Base-by-base conservation (phyloP, 805 yeast genomes). In the Cyberlindnera sargentensis region DNA sequence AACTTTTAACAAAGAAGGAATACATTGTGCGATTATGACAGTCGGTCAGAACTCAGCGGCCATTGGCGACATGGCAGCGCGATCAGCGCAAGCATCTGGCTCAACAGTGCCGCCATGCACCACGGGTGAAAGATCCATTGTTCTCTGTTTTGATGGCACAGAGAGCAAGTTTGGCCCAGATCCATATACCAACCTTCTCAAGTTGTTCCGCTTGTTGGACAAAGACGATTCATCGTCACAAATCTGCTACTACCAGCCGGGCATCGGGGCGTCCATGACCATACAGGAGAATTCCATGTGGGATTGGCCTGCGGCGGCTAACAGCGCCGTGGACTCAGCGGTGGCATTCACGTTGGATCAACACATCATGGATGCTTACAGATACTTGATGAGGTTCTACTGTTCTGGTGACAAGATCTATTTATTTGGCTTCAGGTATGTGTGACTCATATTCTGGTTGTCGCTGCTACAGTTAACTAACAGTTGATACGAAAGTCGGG, bases 211-310 rank as follows among this genome's bases (percentile, higher is more conserved):
- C 35, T 61, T 79, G 61, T 53, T 80, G 31, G 78, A 74, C 10
- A 75, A 72, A 45, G 68, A 67, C 36, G 58, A 63, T 25, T 55
- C 64, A 3, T 39, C 44, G 4, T 40, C 48, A 6, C 84, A 79
- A 50, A 48, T 75, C 33, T 79, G 84, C 52, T 80, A 80, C 52
- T 80, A 80, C 52, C 85, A 80, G 52, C 82, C 86, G 2, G 87
- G 87, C 0, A 71, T 82, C 26, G 87, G 88, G 1, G 71, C 75
- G 8, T 62, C 68, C 4, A 71, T 77, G 47, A 60, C 65, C 15
- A 66, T 72, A 8, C 74, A 72, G 36, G 42, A 56, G 2, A 57
- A 56, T 9, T 49, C 48, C 20, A 44, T 24, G 27, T 51, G 39
- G 47, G 57, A 45, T 39, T 39, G 31, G 37, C 54, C 32, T 44